These are phyloP conservation scores for Pythium sukuiense DNA, from an alignment of 352 stramenopile species.

Conservation along the genomic window DNA sequence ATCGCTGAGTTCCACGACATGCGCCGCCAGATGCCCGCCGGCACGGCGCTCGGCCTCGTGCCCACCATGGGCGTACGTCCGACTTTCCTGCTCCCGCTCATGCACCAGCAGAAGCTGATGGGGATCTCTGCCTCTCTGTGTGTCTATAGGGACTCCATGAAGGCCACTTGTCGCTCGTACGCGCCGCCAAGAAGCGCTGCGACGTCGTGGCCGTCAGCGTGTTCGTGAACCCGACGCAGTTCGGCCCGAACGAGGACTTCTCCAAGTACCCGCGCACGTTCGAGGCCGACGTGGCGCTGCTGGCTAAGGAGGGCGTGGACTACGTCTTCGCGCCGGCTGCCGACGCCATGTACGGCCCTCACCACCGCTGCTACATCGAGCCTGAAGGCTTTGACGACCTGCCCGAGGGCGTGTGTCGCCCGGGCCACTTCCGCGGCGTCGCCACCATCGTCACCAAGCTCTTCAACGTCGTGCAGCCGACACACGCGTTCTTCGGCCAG, in stretches of 20 bases:
- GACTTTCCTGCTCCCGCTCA: background rate
- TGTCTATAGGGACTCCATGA: constrained; percentile 92
- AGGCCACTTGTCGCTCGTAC: constrained; percentile 92
- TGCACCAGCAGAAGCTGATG: background rate
- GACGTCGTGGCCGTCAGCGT: constrained; percentile 95
- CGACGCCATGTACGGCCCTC: constrained; percentile 87
- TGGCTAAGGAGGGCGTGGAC: constrained; percentile 89
- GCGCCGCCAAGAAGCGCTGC: constrained; percentile 87
- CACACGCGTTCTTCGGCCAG: constrained; percentile 98
- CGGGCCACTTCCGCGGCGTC: constrained; percentile 98
- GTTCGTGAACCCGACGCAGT: constrained; percentile 99
- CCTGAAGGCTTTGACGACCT: constrained; percentile 94
- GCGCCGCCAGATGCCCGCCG: constrained; percentile 47
- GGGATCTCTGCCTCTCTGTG: background rate
- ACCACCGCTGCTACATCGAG: constrained; percentile 89
- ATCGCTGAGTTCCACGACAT: constrained; percentile 53
- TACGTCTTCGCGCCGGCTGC: constrained; percentile 86
- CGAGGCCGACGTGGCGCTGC: constrained; percentile 89
- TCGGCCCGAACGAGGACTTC: constrained; percentile 97
- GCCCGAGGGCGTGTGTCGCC: constrained; percentile 90
- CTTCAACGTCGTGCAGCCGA: constrained; percentile 98
- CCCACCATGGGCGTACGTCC: constrained; percentile 96
- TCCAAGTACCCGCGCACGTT: constrained; percentile 97
- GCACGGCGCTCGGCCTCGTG: constrained; percentile 93
- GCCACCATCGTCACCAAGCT: constrained; percentile 99